Evolutionary conservation across 331 rosid species (phyloP), one percentile per base, ranked within the genome.

Genomic region (Rosa hybrid): DNA sequence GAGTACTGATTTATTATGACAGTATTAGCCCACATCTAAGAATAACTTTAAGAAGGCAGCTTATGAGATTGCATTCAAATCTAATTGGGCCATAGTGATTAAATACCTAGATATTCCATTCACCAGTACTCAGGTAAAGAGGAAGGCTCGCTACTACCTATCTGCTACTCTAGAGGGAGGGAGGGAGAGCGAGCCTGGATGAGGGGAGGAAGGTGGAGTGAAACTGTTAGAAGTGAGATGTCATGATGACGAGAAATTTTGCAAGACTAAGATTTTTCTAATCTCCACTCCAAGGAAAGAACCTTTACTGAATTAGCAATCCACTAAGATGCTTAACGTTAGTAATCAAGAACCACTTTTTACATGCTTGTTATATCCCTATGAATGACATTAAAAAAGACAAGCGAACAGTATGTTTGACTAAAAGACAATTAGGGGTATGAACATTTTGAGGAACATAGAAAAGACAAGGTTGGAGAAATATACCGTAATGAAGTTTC

Each of bases 401-500:
- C 0, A 2, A 63, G 54, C 6, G 44, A 41, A 6, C 11, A 13
- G 38, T 16, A 21, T 3, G 5, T 56, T 77, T 49, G 76, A 48
- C 42, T 18, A 27, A 51, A 3, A 54, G 34, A 69, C 44, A 30
- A 44, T 11, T 39, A n/a, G 10, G 10, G 38, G 74, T 69, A 30
- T 5, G 63, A 27, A 30, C 62, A 59, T n/a, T 57, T 41, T 50
- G 27, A 2, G 62, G 51, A 79, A 70, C 63, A 42, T 8, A 21
- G 44, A 42, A 79, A 78, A 71, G 9, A 77, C 51, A 71, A 56
- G 11, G 46, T 38, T 56, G 80, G 12, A 74, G 45, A 75, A 71
- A 23, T 39, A 77, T 93, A 95, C 98, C 84, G 99, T 95, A 81
- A 95, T 90, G 87, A 95, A 95, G 88, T 89, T 95, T 88, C 99